A percentile compares a stretch with the other conserved stretches of the same genome.
phyloP scores from a whole-genome alignment of 352 stramenopile species.

The Phytophthora colocasiae region DNA sequence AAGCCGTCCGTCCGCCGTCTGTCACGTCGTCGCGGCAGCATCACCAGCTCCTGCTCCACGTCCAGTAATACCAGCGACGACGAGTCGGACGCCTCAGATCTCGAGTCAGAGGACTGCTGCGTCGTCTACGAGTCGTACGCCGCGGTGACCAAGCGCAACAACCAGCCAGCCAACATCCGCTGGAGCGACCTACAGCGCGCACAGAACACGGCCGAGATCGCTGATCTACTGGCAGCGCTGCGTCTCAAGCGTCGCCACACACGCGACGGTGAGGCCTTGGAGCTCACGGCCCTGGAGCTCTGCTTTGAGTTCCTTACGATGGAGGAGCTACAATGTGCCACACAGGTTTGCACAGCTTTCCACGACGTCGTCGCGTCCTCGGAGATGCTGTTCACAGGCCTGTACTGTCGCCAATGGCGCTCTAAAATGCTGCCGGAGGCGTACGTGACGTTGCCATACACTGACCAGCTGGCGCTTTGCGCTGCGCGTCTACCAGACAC shows the following conservation, averaged over 20 bases:
- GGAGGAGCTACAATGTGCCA: constrained; percentile 50
- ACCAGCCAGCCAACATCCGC: constrained; percentile 47
- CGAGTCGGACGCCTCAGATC: constrained; percentile 36
- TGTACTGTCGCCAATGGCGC: constrained; percentile 77
- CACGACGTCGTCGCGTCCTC: constrained; percentile 54
- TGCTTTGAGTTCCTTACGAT: constrained; percentile 81
- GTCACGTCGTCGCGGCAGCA: constrained; percentile 40
- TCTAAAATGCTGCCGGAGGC: constrained; percentile 31
- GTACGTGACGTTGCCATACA: constrained; percentile 54
- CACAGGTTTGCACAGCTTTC: constrained; percentile 65
- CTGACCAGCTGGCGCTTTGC: constrained; percentile 56
- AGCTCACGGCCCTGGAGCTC: constrained; percentile 65
- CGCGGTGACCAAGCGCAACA: constrained; percentile 61
- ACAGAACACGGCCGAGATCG: constrained; percentile 19
- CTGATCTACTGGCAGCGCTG: constrained; percentile 21
- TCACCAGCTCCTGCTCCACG: constrained; percentile 43
- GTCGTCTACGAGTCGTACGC: constrained; percentile 82
- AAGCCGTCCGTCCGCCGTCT: constrained; percentile 37
- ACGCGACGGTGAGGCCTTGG: constrained; percentile 31
- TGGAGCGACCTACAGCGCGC: constrained; percentile 77
- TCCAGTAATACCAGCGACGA: constrained; percentile 49
- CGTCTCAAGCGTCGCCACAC: constrained; percentile 28
- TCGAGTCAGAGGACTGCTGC: constrained; percentile 48
- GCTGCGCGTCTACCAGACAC: constrained; percentile 30
- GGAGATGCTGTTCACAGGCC: constrained; percentile 51